phyloP scores from a whole-genome alignment of 176 grass and related monocot genomes.

The Carex myosuroides region DNA sequence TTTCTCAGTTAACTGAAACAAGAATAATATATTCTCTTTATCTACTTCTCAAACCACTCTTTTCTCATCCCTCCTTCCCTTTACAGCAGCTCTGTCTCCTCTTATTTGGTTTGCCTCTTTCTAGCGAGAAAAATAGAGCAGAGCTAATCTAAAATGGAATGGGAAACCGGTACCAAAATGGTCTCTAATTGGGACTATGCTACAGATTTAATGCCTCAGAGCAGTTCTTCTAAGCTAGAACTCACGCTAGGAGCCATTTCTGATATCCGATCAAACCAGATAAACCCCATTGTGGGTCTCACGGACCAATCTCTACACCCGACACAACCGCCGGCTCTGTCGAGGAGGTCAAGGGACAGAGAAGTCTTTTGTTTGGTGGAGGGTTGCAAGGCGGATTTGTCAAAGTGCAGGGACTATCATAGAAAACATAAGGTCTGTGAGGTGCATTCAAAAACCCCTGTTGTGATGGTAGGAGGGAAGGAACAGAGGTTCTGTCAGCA shows the following conservation, averaged over 20 bases:
- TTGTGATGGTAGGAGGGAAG: conserved; percentile 71
- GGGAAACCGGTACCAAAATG: conserved; percentile 9
- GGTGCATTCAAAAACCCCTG: conserved; percentile 86
- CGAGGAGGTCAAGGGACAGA: conserved; percentile 39
- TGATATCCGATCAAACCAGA: conserved; percentile 21
- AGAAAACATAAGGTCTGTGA: conserved; percentile 96
- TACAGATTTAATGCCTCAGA: neutral
- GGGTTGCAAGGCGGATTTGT: conserved; percentile 75
- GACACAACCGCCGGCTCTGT: conserved; percentile 1
- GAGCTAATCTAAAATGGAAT: conserved; percentile 3
- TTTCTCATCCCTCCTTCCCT: neutral
- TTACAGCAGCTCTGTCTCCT: conserved; percentile 8
- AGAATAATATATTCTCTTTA: conserved; percentile 15
- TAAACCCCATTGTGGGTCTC: neutral
- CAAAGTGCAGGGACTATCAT: conserved; percentile 86
- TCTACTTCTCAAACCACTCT: conserved; percentile 7
- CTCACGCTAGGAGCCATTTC: conserved; percentile 59
- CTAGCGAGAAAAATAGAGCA: neutral
- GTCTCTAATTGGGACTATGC: conserved; percentile 14
- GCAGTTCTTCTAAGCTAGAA: conserved; percentile 37
- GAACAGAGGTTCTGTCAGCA: conserved; percentile 99
- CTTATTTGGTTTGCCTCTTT: conserved; percentile 10
- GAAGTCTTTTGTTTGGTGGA: conserved; percentile 59
- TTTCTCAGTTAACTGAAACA: conserved; percentile 4
- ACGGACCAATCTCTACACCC: neutral